These are phyloP conservation scores for Reticulascus tulasneorum DNA, from an alignment of 2,329 filamentous ascomycete genomes.

Conservation along the genomic window DNA sequence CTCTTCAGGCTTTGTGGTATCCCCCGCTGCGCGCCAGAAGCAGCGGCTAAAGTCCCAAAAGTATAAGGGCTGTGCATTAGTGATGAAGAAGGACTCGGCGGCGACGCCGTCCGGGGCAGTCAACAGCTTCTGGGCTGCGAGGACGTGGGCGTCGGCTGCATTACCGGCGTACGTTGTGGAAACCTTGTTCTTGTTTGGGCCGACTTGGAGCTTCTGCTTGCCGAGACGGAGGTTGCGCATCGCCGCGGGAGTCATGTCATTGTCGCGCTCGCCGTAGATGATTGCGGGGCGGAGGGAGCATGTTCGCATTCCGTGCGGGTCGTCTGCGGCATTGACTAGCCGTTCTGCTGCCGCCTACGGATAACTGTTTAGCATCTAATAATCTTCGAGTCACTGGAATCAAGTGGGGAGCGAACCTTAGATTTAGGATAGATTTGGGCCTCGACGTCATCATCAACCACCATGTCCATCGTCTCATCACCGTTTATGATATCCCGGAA, in stretches of 20 bases:
- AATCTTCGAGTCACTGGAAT: too few relatives aligned
- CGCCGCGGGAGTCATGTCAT: constrained; percentile 51
- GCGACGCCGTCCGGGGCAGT: constrained; percentile 40
- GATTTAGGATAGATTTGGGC: constrained; percentile 49
- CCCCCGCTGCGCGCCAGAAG: constrained; percentile 39
- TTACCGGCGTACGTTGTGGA: constrained; percentile 66
- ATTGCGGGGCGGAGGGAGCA: constrained; percentile 11
- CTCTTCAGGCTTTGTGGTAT: constrained; percentile 4
- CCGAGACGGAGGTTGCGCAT: constrained; percentile 49
- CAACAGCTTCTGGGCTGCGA: constrained; percentile 55
- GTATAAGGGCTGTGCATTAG: constrained; percentile 58
- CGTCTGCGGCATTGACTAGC: too few relatives aligned
- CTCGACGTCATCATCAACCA: constrained; percentile 5
- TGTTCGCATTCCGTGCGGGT: constrained; percentile 10
- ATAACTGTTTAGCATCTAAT: too few relatives aligned
- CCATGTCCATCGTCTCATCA: constrained; percentile 52
- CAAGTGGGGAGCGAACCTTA: constrained; percentile 38
- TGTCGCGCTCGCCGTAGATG: constrained; percentile 34
- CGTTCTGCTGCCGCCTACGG: too few relatives aligned
- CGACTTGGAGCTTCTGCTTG: constrained; percentile 57
- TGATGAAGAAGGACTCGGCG: constrained; percentile 62
- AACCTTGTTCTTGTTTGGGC: constrained; percentile 58
- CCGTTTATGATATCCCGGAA: constrained; percentile 55
- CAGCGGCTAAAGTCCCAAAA: constrained; percentile 59
- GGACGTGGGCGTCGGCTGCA: constrained; percentile 58